Evolutionary conservation across 2,329 filamentous ascomycete species (phyloP), one percentile per base, ranked within the genome.

Genomic region (Calycina herbarum): DNA sequence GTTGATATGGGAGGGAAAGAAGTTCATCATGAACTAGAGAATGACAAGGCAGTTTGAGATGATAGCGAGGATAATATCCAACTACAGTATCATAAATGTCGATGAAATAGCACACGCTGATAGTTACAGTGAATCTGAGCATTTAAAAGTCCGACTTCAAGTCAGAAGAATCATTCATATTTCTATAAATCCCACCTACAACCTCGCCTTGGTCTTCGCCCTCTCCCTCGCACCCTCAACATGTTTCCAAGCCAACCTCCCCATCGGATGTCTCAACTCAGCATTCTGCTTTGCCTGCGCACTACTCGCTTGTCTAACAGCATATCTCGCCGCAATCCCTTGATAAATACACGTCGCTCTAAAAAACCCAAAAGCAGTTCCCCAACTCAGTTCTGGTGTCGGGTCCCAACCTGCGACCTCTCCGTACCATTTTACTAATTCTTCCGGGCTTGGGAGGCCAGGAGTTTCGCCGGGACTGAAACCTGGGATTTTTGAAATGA

Each of bases 291-390:
- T 85, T 6, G 95, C 95, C 76, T 90, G 86, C 65, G 87, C 90
- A 77, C 93, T 97, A 79, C 93, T 97, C 45, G 95, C 95, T 83
- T 98, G 94, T 59, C 94, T 82, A 59, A 85, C 80, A 31, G 95
- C 95, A 77, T 91, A 91, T 69, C 95, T 82, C 60, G 95, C 95
- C 59, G 94, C 94, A 76, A 99, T 98, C 2, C 95, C 95, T 81
- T 99, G 95, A 72, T 82, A 85, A 68, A 91, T 87, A 61, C 83
- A 87, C 35, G 86, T 82, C 62, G 83, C 78, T 72, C 86, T 82
- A 77, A 88, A 89, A 54, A 87, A 82, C 73, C 80, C 84, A 75
- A 90, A 90, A 1, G 87, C 85, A 75, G 83, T 79, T 40, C 86
- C 86, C 85, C 84, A 89, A 61, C 79, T 77, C 61, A 89, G 77